phyloP scores from a whole-genome alignment of 306 rosid species.

The Cyclanthera cordifolia region DNA sequence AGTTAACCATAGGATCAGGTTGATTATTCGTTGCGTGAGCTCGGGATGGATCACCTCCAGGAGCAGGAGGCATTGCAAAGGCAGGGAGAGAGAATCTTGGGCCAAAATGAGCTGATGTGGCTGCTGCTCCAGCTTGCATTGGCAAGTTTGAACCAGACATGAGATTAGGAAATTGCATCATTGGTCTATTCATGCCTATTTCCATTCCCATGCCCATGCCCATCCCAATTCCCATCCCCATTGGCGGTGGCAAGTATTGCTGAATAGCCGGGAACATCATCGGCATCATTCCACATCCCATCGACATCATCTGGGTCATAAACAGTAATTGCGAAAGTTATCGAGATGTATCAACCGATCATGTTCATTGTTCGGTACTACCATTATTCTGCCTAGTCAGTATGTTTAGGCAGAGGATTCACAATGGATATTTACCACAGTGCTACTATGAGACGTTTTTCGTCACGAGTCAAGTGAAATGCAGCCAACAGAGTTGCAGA shows the following conservation, averaged over 20 bases:
- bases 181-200: conserved; percentile 66
- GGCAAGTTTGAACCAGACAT: conserved; percentile 42
- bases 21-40: conserved; percentile 31
- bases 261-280: conserved; percentile 83
- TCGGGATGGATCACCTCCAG: conserved; percentile 43
- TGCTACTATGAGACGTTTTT: neutral
- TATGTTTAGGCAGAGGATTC: neutral
- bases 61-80: conserved; percentile 47
- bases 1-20: conserved; percentile 29
- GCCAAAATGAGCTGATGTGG: conserved; percentile 36
- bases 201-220: conserved; percentile 83
- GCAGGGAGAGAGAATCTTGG: conserved; percentile 55
- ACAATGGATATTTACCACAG: neutral
- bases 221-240: conserved; percentile 59
- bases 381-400: neutral
- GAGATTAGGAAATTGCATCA: conserved; percentile 58
- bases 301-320: conserved; percentile 76
- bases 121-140: conserved; percentile 29
- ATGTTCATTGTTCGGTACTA: neutral
- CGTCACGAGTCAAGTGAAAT: neutral
- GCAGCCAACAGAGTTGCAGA: neutral
- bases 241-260: conserved; percentile 44
- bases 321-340: neutral
- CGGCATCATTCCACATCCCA: conserved; percentile 84
- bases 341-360: neutral